Evolutionary conservation across 225 moss, liverwort and hornwort genomes (phyloP).

Genomic region (Polytrichum formosum): DNA sequence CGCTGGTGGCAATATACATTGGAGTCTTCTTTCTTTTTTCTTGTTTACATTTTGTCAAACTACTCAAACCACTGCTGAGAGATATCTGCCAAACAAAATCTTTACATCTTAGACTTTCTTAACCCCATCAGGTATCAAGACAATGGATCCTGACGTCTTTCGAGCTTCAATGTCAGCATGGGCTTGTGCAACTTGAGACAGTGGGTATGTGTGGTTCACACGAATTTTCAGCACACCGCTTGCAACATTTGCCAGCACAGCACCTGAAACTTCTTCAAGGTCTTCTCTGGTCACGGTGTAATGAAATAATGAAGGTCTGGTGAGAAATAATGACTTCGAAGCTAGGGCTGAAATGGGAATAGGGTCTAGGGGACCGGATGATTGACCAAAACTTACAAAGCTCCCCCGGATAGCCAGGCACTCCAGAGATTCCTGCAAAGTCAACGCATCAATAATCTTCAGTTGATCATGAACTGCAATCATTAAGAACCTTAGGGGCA

Average conservation of each 20-base stretch:
- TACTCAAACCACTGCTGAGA: no score
- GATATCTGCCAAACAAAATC: no score
- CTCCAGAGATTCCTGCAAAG: constrained; percentile 62
- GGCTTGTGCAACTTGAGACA: constrained; percentile 58
- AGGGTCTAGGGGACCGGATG: constrained; percentile 65
- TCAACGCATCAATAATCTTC: background rate
- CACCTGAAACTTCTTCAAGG: constrained; percentile 45
- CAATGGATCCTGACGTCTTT: constrained; percentile 83
- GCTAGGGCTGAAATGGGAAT: constrained; percentile 28
- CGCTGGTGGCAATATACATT: no score
- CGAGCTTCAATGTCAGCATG: constrained; percentile 68
- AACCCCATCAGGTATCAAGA: constrained; percentile 36
- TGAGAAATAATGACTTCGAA: constrained; percentile 45
- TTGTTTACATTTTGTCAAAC: no score
- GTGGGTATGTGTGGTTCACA: constrained; percentile 58
- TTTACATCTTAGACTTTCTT: background rate
- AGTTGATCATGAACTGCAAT: background rate
- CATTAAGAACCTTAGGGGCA: no score
- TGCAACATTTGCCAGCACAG: constrained; percentile 56
- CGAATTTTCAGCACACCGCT: constrained; percentile 58
- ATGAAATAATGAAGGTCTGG: constrained; percentile 45
- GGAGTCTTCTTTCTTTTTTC: no score
- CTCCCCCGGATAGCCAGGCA: constrained; percentile 52
- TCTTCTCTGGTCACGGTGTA: constrained; percentile 57
- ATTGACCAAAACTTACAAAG: constrained; percentile 62